Evolutionary conservation across 73 alveolate genomes (phyloP).

Genomic region (Paramecium sonneborni): DNA sequence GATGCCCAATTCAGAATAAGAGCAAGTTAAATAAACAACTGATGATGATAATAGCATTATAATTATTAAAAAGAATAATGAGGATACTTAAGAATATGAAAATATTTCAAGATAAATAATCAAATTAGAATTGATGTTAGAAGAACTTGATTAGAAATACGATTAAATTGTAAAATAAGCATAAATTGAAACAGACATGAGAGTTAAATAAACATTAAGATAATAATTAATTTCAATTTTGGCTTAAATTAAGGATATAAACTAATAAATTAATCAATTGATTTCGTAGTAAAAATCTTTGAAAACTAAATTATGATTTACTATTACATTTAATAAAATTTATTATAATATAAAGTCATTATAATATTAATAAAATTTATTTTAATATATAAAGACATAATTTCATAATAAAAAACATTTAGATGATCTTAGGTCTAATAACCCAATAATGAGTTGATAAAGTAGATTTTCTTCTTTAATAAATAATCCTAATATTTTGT

Average conservation of each 20-base stretch:
- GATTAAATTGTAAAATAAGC: not conserved
- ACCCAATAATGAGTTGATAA: not conserved
- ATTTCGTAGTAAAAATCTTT: not conserved
- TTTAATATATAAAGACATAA: not conserved
- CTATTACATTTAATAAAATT: not conserved
- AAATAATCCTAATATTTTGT: not conserved
- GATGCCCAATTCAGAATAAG: not conserved
- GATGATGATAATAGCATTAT: not conserved
- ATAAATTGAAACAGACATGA: not conserved
- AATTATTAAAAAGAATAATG: not conserved
- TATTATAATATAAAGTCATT: not conserved
- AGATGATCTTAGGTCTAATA: slow-evolving; percentile 44
- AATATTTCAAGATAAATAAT: slow-evolving; percentile 4
- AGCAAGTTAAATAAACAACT: not conserved
- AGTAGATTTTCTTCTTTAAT: not conserved
- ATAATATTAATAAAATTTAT: not conserved
- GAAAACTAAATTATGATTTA: not conserved
- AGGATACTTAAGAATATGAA: not conserved
- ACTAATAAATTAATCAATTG: not conserved
- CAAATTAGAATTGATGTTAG: not conserved
- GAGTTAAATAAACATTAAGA: not conserved
- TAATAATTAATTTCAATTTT: not conserved
- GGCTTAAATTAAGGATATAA: slow-evolving; percentile 22
- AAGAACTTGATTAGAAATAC: not conserved
- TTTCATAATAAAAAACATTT: slow-evolving; percentile 47